Evolutionary conservation across 345 rosid genomes (phyloP).

Genomic region (Sisymbrium irio): DNA sequence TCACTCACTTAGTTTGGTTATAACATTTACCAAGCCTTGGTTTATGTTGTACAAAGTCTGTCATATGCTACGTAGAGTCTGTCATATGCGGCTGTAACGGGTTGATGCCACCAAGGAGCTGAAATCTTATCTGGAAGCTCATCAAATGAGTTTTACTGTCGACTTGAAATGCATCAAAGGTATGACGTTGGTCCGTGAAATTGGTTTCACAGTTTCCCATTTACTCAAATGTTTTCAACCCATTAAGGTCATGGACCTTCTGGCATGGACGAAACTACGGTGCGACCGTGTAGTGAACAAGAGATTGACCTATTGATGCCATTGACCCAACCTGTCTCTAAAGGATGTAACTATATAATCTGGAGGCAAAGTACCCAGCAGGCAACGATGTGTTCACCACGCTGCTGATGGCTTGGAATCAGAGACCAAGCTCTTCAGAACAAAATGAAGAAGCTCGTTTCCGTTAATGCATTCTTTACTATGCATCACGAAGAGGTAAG

Average conservation of each 20-base stretch:
- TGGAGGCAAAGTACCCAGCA: constrained; percentile 44
- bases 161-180: constrained; percentile 51
- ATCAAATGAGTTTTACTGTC: constrained; percentile 45
- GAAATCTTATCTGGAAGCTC: constrained; percentile 55
- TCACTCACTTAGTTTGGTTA: no score
- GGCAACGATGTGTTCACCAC: constrained; percentile 62
- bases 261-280: constrained; percentile 1
- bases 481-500: constrained; percentile 87
- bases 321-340: constrained; percentile 20
- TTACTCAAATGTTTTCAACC: no score
- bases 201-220: constrained; percentile 4
- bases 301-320: constrained; percentile 37
- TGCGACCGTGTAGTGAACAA: constrained; percentile 43
- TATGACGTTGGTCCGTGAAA: not conserved
- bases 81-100: no score
- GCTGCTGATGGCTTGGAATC: constrained; percentile 65
- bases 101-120: constrained; percentile 84
- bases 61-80: constrained; percentile 42
- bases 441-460: constrained; percentile 53
- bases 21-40: no score
- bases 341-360: constrained; percentile 38
- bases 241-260: constrained; percentile 11
- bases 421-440: constrained; percentile 51
- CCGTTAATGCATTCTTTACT: constrained; percentile 52
- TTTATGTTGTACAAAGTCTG: no score